phyloP scores from a whole-genome alignment of 2,329 filamentous ascomycete genomes.

The Botrytis squamosa region DNA sequence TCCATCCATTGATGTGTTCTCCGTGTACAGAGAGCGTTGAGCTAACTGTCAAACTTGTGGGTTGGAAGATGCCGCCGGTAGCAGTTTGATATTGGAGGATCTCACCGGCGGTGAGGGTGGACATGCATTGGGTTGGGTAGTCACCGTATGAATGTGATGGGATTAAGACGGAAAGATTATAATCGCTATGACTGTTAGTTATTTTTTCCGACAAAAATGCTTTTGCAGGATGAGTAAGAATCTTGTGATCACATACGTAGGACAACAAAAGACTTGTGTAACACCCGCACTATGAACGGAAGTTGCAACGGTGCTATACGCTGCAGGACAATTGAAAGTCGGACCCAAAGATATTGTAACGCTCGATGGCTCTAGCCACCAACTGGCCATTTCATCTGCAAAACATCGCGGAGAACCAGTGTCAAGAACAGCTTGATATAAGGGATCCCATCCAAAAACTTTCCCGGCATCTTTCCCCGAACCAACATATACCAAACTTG shows the following conservation, averaged over 20 bases:
- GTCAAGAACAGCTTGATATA: constrained; percentile 11
- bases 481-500: constrained; percentile 3
- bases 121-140: constrained; percentile 17
- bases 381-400: constrained; percentile 12
- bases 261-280: constrained; percentile 18
- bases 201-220: neutral
- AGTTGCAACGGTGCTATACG: constrained; percentile 15
- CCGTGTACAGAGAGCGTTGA: constrained; percentile 9
- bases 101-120: constrained; percentile 9
- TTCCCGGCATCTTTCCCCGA: neutral
- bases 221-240: neutral
- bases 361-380: constrained; percentile 15
- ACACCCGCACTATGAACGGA: constrained; percentile 12
- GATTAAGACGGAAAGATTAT: neutral
- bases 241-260: constrained; percentile 2
- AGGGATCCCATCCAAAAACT: constrained; percentile 16
- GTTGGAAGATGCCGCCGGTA: constrained; percentile 11
- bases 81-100: constrained; percentile 13
- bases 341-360: constrained; percentile 6
- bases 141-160: neutral
- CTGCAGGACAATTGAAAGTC: constrained; percentile 9
- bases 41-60: constrained; percentile 10
- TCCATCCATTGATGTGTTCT: constrained; percentile 18
- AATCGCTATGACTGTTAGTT: constrained; percentile 4
- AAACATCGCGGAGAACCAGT: constrained; percentile 16